Percentiles rank a stretch among this genome's conserved stretches.
Evolutionary conservation across 352 stramenopile species (phyloP).

Genomic region (Phytophthora colocasiae): DNA sequence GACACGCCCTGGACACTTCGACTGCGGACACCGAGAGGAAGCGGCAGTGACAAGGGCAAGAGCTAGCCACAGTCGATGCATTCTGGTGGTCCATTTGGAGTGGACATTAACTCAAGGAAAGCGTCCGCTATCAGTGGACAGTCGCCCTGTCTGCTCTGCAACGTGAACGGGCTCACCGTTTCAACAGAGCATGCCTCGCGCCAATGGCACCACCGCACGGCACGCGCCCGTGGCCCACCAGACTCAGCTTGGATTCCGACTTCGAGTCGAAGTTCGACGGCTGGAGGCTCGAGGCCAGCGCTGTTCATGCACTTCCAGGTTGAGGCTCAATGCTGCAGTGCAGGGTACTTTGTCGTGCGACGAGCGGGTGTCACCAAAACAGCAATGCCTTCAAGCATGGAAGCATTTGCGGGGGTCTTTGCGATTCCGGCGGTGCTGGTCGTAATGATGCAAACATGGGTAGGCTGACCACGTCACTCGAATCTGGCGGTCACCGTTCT

Average conservation of each 20-base stretch:
- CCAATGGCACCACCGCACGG: constrained; percentile 7
- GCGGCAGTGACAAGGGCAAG: constrained; percentile 4
- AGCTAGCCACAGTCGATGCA: too few species aligned
- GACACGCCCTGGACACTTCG: constrained; percentile 19
- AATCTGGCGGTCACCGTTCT: not conserved
- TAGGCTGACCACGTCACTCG: constrained; percentile 4
- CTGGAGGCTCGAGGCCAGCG: too few species aligned
- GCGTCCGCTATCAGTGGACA: not conserved
- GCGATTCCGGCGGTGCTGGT: constrained; percentile 6
- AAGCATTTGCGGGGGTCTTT: not conserved
- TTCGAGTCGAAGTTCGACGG: too few species aligned
- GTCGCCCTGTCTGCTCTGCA: not conserved
- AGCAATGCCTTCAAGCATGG: not conserved
- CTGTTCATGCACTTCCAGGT: too few species aligned
- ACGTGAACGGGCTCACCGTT: constrained; percentile 9
- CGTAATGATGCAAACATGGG: not conserved
- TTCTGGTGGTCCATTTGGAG: too few species aligned
- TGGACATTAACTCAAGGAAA: too few species aligned
- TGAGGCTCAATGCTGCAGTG: not conserved
- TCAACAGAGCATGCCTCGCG: constrained; percentile 11
- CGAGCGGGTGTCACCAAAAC: not conserved
- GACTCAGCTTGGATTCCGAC: not conserved
- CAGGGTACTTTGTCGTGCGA: not conserved
- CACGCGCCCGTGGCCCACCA: constrained; percentile 4
- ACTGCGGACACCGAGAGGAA: constrained; percentile 10